Base-by-base conservation (phyloP, 1,139 yeast genomes). In the Lodderomyces jiufengensis region DNA sequence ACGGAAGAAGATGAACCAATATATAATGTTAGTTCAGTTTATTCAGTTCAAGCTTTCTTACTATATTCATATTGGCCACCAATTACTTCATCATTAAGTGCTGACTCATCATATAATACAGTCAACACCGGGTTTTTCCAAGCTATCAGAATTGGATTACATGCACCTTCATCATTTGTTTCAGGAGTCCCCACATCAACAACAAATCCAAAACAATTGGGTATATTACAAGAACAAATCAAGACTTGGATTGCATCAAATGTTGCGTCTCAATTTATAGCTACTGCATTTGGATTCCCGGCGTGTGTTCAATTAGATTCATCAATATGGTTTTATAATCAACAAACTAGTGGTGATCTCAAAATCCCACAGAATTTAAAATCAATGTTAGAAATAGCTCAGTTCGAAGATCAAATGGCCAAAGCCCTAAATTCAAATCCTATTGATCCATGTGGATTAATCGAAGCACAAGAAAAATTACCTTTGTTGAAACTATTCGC, bases 21-120 rank as follows among this genome's bases (percentile, higher is more conserved):
- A 9, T 67, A 85, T 50, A 90, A 90, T 50, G 94, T 87, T 1
- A 85, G 95, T 10, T 84, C 95, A n/a, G 96, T 90, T 0, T 90
- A 83, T 53, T 84, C 95, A 0, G 97, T 90, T 1, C 98, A 92
- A 56, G 97, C 97, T 0, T 83, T 90, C 46, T 62, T 92, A 24
- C 66, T 92, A 5, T 87, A 85, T 56, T 82, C 97, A 1, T 80
- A 83, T 57, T 92, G 97, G 97, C 97, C 97, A 0, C 95, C 97
- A 2, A 72, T 90, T 32, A 86, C 97, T 0, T 87, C 97, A 1
- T 86, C 97, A 0, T 70, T 92, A 33, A 84, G 95, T 58, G 96
- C 97, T 0, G 97, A 92, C 53, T 84, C 95, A 4, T 84, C 95
- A 3, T 92, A 97, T 94, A 86, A 84, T 52, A 86, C 97, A 1